Conservation (phyloP, 768 basidiomycete genomes). For the Suillus luteus region DNA sequence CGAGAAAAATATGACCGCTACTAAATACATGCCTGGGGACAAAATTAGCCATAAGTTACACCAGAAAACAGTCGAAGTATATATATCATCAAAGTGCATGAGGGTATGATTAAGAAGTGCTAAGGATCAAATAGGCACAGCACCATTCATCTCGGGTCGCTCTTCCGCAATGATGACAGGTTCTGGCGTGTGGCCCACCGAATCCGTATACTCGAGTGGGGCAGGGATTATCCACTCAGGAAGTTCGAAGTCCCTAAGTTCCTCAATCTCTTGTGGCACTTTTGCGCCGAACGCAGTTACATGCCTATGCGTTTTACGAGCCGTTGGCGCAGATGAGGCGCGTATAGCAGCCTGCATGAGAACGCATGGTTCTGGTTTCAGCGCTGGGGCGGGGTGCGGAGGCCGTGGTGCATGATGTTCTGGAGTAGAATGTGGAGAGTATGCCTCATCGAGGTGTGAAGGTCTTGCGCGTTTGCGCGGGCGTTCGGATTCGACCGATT, state of each 20-base stretch:
- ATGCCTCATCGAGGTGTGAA: conserved; percentile 21
- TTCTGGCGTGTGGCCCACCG: background rate
- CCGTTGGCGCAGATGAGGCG: conserved; percentile 42
- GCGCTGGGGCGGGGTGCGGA: conserved; percentile 9
- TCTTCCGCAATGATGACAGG: background rate
- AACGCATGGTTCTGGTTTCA: conserved; percentile 34
- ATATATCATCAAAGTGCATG: conserved; percentile 1
- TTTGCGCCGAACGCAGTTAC: conserved; percentile 61
- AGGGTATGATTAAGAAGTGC: background rate
- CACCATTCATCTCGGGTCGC: background rate
- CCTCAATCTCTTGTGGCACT: conserved; percentile 50
- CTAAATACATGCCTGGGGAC: conserved; percentile 1
- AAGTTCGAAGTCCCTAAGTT: conserved; percentile 54
- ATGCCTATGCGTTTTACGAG: conserved; percentile 53
- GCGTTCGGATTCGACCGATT: conserved; percentile 30
- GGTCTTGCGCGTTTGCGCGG: conserved; percentile 33
- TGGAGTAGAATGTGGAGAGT: conserved; percentile 28
- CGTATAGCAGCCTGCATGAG: conserved; percentile 55
- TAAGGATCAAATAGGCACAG: background rate
- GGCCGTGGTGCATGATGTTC: conserved; percentile 23
- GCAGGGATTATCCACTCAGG: conserved; percentile 50
- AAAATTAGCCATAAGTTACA: conserved; percentile 10
- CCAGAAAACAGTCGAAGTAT: conserved; percentile 2
- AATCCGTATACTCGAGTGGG: background rate
- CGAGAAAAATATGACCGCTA: conserved; percentile 1